Evolutionary conservation across 805 yeast species (phyloP).

Genomic region (Monosporozyma solicola): DNA sequence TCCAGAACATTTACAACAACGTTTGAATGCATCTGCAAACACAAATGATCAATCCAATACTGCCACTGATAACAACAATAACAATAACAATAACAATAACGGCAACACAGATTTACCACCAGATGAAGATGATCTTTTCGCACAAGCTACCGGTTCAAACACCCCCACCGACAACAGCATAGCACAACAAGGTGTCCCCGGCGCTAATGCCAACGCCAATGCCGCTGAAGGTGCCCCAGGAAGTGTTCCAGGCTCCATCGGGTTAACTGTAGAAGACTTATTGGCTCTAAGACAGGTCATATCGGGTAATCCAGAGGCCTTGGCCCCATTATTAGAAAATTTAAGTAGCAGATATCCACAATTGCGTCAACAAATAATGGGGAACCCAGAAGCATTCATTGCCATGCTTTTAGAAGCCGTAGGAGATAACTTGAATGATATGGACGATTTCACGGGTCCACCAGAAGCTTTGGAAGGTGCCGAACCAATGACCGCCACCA

Average conservation of each 20-base stretch:
- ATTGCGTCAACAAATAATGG: constrained; percentile 66
- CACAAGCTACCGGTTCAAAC: constrained; percentile 35
- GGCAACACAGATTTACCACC: constrained; percentile 5
- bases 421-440: constrained; percentile 44
- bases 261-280: constrained; percentile 38
- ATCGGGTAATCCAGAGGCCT: constrained; percentile 77
- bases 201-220: constrained; percentile 12
- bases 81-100: background rate
- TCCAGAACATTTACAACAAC: constrained; percentile 43
- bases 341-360: constrained; percentile 77
- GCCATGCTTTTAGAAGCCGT: constrained; percentile 57
- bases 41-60: constrained; percentile 20
- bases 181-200: background rate
- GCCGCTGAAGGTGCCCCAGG: constrained; percentile 7
- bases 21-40: constrained; percentile 27
- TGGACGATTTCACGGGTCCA: constrained; percentile 13
- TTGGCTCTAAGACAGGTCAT: constrained; percentile 65
- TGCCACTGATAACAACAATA: constrained; percentile 7
- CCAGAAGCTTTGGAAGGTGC: constrained; percentile 13
- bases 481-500: constrained; percentile 21
- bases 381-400: constrained; percentile 84
- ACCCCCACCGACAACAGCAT: constrained; percentile 14
- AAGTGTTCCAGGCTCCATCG: constrained; percentile 34
- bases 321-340: constrained; percentile 76
- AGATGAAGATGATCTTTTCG: constrained; percentile 33